phyloP scores from a whole-genome alignment of 2,329 filamentous ascomycete genomes.

The Cladophialophora yegresii region DNA sequence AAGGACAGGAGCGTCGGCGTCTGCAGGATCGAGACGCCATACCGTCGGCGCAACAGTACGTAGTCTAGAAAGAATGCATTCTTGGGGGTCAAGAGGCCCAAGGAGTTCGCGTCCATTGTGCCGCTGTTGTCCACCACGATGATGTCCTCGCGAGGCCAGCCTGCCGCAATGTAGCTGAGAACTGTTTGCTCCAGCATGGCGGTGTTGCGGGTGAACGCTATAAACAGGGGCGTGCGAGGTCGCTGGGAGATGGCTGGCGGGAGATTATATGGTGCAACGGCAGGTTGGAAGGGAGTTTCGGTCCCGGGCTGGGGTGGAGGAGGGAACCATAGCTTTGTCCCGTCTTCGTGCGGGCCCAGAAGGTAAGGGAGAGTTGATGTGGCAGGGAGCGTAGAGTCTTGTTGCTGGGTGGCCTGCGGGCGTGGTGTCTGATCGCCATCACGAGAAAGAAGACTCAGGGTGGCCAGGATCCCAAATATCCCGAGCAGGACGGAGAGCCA shows the following conservation, averaged over 20 bases:
- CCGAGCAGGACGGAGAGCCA: too few relatives aligned
- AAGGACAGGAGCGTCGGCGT: conserved; percentile 58
- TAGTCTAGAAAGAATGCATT: conserved; percentile 59
- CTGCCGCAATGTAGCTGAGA: conserved; percentile 60
- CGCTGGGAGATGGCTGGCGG: not conserved
- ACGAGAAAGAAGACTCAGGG: too few relatives aligned
- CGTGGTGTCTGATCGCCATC: too few relatives aligned
- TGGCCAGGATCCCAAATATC: too few relatives aligned
- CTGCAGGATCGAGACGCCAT: conserved; percentile 56
- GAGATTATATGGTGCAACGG: not conserved
- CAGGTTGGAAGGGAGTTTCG: not conserved
- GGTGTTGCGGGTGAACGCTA: conserved; percentile 62
- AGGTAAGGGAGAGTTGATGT: not conserved
- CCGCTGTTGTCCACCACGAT: conserved; percentile 63
- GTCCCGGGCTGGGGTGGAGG: not conserved
- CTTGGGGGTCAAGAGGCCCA: conserved; percentile 48
- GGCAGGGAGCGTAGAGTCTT: too few relatives aligned
- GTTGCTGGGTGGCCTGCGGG: too few relatives aligned
- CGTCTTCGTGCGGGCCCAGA: not conserved
- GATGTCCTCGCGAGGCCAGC: conserved; percentile 60
- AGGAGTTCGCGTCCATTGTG: conserved; percentile 56
- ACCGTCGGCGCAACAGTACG: conserved; percentile 47
- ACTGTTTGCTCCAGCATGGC: conserved; percentile 59
- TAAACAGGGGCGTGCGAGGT: conserved; percentile 53
- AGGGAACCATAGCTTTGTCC: not conserved